These are phyloP conservation scores for Apiospora pterosperma DNA, from an alignment of 2,329 filamentous ascomycete genomes.

Conservation along the genomic window DNA sequence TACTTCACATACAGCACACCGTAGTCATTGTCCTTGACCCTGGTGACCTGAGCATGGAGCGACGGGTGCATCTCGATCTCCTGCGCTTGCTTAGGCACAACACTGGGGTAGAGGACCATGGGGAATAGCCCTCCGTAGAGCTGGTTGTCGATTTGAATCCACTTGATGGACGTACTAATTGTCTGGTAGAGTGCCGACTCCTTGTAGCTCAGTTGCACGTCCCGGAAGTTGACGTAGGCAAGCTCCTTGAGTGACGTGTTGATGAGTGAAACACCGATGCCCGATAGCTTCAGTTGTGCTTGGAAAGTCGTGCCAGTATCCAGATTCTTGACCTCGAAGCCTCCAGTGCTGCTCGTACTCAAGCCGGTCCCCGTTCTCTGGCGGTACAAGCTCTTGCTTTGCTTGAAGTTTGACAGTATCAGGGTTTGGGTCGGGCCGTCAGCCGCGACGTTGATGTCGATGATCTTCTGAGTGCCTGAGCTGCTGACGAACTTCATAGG, in stretches of 20 bases:
- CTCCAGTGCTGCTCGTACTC: conserved; percentile 54
- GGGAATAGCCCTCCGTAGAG: conserved; percentile 98
- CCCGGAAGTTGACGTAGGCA: conserved; percentile 88
- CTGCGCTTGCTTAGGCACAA: conserved; percentile 93
- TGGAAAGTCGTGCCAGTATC: conserved; percentile 86
- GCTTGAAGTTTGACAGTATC: conserved; percentile 90
- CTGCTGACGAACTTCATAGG: conserved; percentile 83
- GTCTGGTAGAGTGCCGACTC: conserved; percentile 96
- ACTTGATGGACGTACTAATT: conserved; percentile 85
- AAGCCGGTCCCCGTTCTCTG: conserved; percentile 53
- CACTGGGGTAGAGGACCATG: conserved; percentile 93
- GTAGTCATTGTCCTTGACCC: conserved; percentile 97
- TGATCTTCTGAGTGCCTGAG: conserved; percentile 74
- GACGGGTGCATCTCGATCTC: conserved; percentile 97
- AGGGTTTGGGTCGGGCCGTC: conserved; percentile 94
- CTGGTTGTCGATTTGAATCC: conserved; percentile 99
- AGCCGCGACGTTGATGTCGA: conserved; percentile 94
- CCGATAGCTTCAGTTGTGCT: conserved; percentile 82
- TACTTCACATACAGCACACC: conserved; percentile 99
- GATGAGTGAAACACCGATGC: conserved; percentile 88
- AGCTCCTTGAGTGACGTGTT: conserved; percentile 90
- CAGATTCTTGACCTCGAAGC: conserved; percentile 91
- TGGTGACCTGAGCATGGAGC: conserved; percentile 84
- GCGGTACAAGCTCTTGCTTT: conserved; percentile 85
- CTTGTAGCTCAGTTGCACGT: conserved; percentile 85